Conservation (phyloP, 2,329 filamentous ascomycete species). For the Purpureocillium takamizusanense region DNA sequence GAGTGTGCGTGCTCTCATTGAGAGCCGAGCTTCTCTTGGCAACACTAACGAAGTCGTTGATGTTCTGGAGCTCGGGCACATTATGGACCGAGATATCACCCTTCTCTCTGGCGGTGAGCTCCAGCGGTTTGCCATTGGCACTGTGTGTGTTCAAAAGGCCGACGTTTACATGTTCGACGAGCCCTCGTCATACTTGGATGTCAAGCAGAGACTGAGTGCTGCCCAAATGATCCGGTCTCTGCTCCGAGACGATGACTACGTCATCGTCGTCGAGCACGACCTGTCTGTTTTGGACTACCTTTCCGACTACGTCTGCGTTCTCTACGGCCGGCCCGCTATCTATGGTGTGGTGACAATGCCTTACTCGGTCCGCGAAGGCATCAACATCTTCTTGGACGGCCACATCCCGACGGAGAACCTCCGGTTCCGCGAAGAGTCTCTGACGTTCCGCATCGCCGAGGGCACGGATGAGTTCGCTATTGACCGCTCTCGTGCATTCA, state of each 20-base stretch:
- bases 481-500: constrained; percentile 78
- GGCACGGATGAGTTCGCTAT: constrained; percentile 78
- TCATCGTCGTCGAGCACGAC: constrained; percentile 99
- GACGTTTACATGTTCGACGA: constrained; percentile 99
- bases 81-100: constrained; percentile 84
- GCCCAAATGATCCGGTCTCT: constrained; percentile 88
- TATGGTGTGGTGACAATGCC: constrained; percentile 97
- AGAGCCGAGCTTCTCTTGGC: constrained; percentile 64
- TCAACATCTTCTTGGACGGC: constrained; percentile 98
- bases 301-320: constrained; percentile 94
- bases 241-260: constrained; percentile 81
- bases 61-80: constrained; percentile 76
- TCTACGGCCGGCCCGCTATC: constrained; percentile 90
- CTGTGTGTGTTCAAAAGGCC: constrained; percentile 89
- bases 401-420: constrained; percentile 98
- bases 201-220: constrained; percentile 94
- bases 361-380: constrained; percentile 92
- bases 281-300: constrained; percentile 97
- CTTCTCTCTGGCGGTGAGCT: constrained; percentile 94
- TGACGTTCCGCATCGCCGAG: constrained; percentile 91
- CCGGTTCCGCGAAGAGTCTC: constrained; percentile 92
- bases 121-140: constrained; percentile 94
- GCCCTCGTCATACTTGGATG: constrained; percentile 97
- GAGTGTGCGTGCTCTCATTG: constrained; percentile 69
- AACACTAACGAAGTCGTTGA: constrained; percentile 79